Evolutionary conservation across 805 yeast genomes (phyloP).

Genomic region (Myxozyma sirexii): DNA sequence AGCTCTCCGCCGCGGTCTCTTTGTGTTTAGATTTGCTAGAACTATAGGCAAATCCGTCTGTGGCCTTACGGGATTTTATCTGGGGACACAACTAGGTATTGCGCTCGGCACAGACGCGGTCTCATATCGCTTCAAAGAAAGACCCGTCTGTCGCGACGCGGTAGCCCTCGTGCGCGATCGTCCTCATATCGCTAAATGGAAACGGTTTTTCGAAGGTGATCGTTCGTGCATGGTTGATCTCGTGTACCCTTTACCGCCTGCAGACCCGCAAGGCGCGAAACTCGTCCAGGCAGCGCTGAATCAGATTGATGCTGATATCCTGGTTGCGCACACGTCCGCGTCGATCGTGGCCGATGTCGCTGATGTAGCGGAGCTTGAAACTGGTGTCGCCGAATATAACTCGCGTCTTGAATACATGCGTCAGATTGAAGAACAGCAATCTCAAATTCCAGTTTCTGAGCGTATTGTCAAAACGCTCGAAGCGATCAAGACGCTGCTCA

Average conservation of each 20-base stretch:
- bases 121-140: conserved; percentile 1
- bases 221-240: conserved; percentile 20
- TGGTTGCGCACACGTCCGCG: not conserved
- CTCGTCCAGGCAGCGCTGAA: not conserved
- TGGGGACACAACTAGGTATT: conserved; percentile 22
- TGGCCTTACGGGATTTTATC: conserved; percentile 19
- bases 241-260: not conserved
- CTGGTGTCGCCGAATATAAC: not conserved
- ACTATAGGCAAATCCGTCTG: conserved; percentile 6
- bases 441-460: not conserved
- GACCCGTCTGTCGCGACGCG: conserved; percentile 14
- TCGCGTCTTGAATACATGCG: not conserved
- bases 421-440: not conserved
- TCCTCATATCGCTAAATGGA: conserved; percentile 22
- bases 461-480: not conserved
- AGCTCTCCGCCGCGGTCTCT: conserved; percentile 5
- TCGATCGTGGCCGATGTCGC: not conserved
- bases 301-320: not conserved
- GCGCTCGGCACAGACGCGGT: conserved; percentile 16
- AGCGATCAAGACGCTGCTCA: not conserved
- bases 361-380: not conserved
- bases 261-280: not conserved
- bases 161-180: conserved; percentile 5
- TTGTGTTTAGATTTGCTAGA: not conserved
- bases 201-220: conserved; percentile 23